Evolutionary conservation across 2,329 filamentous ascomycete species (phyloP), one percentile per base, ranked within the genome.

Genomic region (Sporothrix brunneoviolacea): DNA sequence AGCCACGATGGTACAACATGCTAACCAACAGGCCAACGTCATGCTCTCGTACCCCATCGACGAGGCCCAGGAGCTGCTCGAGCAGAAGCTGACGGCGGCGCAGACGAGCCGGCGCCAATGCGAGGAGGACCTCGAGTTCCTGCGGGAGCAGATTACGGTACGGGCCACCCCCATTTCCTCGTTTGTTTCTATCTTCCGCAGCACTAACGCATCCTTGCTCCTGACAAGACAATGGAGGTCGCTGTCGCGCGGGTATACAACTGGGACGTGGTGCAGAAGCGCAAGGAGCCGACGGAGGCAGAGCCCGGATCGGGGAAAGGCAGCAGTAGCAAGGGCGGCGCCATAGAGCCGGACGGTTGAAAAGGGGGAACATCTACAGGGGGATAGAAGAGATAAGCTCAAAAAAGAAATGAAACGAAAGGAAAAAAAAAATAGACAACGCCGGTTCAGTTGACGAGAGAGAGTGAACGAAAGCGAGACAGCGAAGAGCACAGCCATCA

Each of bases 211-310:
- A 13, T 37, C 8, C 8, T 51, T 28, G 24, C 24, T 28, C 24
- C 24, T 28, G 21, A 37, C n/a, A 58, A 94, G 88, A 96, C 91
- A 0, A 84, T 98, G 74, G 93, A 98, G 69, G 93, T 98, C 30
- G 93, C 93, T 4, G 90, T 91, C 36, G 93, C 93, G 19, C 79
- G 93, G 57, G 91, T 98, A n/a, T 97, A 98, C 70, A 98, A 98
- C 69, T 97, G 93, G 91, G 93, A 98, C 63, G 90, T 98, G 4
- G 88, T 91, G 38, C 88, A 95, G 73, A 88, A 94, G 70, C 78
- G 93, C 60, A 96, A 95, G 74, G 90, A 95, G 54, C 93, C 90
- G 67, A 75, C 70, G 4, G 83, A 85, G 35, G 79, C 73, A 46
- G 68, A 69, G 52, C 65, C 45, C 4, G 35, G 13, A n/a, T n/a